A percentile compares a stretch with the other conserved stretches of the same genome.
phyloP scores from a whole-genome alignment of 352 stramenopile genomes.

The Globisporangium spiculum region DNA sequence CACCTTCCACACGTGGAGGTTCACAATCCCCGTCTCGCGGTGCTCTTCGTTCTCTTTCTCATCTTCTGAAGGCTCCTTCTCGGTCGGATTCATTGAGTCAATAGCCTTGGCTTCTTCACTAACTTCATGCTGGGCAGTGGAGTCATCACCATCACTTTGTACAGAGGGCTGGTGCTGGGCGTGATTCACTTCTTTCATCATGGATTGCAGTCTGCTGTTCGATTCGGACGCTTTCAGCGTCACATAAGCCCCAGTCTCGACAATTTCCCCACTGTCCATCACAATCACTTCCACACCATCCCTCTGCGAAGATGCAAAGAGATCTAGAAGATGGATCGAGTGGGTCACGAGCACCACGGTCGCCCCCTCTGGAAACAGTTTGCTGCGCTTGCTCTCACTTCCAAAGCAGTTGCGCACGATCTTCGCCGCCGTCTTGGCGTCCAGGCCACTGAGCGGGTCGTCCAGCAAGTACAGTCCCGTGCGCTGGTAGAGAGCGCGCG shows the following conservation, averaged over 20 bases:
- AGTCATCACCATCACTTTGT: not conserved
- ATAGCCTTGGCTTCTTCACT: not conserved
- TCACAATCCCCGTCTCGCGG: constrained; percentile 53
- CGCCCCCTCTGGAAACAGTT: constrained; percentile 43
- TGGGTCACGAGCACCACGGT: constrained; percentile 80
- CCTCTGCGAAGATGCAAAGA: constrained; percentile 32
- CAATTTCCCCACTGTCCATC: constrained; percentile 49
- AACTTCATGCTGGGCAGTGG: not conserved
- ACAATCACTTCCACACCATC: constrained; percentile 41
- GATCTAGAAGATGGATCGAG: constrained; percentile 58
- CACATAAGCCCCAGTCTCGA: constrained; percentile 40
- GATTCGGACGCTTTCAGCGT: constrained; percentile 21
- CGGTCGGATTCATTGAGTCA: not conserved
- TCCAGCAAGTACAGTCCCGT: constrained; percentile 83
- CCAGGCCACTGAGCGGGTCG: constrained; percentile 82
- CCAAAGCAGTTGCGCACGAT: constrained; percentile 51
- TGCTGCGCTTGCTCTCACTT: constrained; percentile 21
- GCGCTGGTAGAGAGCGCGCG: constrained; percentile 74
- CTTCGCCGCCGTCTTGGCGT: constrained; percentile 51
- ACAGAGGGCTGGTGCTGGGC: not conserved
- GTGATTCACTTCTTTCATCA: constrained; percentile 20
- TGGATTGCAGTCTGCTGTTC: constrained; percentile 25
- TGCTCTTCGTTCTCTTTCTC: constrained; percentile 34
- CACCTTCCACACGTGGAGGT: constrained; percentile 53
- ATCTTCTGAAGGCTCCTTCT: not conserved